These are phyloP conservation scores for Nyssa sinensis DNA, from an alignment of 148 eudicot species.

Conservation along the genomic window DNA sequence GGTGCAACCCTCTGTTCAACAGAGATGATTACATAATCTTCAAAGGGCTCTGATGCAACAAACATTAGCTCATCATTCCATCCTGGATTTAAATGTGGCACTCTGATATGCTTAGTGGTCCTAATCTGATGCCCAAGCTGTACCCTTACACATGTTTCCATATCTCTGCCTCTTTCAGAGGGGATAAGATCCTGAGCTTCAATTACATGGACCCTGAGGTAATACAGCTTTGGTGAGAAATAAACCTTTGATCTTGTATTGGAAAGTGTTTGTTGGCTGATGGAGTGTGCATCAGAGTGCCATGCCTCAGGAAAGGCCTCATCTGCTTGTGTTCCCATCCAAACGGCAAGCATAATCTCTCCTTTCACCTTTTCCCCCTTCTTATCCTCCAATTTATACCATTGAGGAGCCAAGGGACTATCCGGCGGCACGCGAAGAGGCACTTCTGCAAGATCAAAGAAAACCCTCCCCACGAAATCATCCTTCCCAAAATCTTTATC, in stretches of 20 bases:
- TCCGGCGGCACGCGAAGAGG: slow-evolving; percentile 88
- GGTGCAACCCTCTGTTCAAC: slow-evolving; percentile 71
- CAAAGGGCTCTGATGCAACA: slow-evolving; percentile 90
- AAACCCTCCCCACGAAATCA: slow-evolving; percentile 74
- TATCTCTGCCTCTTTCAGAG: slow-evolving; percentile 44
- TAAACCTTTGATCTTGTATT: slow-evolving; percentile 81
- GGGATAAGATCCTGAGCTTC: slow-evolving; percentile 89
- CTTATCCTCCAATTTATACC: slow-evolving; percentile 69
- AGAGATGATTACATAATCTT: slow-evolving; percentile 51
- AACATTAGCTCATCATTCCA: slow-evolving; percentile 96
- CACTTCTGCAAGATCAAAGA: slow-evolving; percentile 63
- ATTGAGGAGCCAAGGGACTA: slow-evolving; percentile 93
- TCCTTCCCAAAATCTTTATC: slow-evolving; percentile 81
- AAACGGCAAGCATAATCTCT: slow-evolving; percentile 86
- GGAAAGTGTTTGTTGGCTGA: slow-evolving; percentile 57
- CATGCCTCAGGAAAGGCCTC: slow-evolving; percentile 95
- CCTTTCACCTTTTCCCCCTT: slow-evolving; percentile 57
- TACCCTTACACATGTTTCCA: slow-evolving; percentile 46
- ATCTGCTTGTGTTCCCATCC: slow-evolving; percentile 98
- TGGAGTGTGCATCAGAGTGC: slow-evolving; percentile 88
- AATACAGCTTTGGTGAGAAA: slow-evolving; percentile 77
- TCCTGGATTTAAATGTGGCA: slow-evolving; percentile 47
- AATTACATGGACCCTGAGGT: slow-evolving; percentile 72
- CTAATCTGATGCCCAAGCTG: slow-evolving; percentile 62
- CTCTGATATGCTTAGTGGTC: slow-evolving; percentile 43